Evolutionary conservation across 805 yeast genomes (phyloP), one percentile per base, ranked within the genome.

Genomic region (Teunomyces aglyptinius): DNA sequence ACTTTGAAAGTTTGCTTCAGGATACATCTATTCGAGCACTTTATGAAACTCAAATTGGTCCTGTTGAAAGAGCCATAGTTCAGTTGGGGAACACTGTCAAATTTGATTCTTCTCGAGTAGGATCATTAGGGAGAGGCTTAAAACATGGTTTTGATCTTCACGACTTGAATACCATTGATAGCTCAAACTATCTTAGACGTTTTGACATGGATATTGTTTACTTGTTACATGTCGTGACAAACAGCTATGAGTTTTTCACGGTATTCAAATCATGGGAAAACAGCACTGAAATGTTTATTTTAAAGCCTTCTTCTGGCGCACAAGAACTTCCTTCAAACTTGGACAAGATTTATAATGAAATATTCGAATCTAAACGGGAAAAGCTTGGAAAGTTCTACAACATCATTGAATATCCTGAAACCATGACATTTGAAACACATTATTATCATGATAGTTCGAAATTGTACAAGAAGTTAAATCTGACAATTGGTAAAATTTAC

Each of bases 101-200:
- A 12, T 85, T 91, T 52, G 88, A 82, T 51, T 84, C 85, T 38
- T 70, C 81, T 1, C 74, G 78, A 46, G 78, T 88, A n/a, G 97
- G 97, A 6, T 82, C 90, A 0, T 70, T 95, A 7, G 96, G 97
- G 6, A 80, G 78, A 56, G 96, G 97, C 24, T 68, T 94, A 47
- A 90, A 88, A 55, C 77, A 78, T 48, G 99, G 99, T 0, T 95
- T 95, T 64, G 81, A 85, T 11, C 59, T 78, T 46, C 79, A 79
- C 43, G 82, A 83, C 61, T 61, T 80, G 45, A 64, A 81, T 29
- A 68, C 70, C 24, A 67, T 76, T 5, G 78, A 80, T 4, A 62
- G 77, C 11, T 73, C 71, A 3, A 50, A 48, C 36, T 89, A 89
- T 56, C 65, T 89, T 52, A 65, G 71, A 42, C 65, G 74, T 31